phyloP scores from a whole-genome alignment of 2,329 filamentous ascomycete genomes.

The Trichothecium sympodiale region DNA sequence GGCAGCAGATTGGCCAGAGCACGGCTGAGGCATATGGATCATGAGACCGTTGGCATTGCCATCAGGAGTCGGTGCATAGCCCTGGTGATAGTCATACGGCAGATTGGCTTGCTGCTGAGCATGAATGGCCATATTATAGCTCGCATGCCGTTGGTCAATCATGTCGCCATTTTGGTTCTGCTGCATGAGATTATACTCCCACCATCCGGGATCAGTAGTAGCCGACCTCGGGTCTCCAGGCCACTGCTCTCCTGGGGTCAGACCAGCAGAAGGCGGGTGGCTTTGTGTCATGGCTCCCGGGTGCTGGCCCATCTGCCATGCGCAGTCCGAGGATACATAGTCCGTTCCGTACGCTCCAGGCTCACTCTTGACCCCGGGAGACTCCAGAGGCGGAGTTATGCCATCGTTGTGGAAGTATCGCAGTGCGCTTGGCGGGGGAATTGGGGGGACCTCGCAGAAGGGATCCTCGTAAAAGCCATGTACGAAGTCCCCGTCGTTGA shows the following conservation, averaged over 20 bases:
- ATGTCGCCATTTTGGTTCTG: conserved; percentile 12
- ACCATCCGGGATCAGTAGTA: conserved; percentile 15
- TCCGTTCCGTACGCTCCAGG: conserved; percentile 15
- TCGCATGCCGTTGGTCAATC: conserved; percentile 22
- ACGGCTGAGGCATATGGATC: conserved; percentile 43
- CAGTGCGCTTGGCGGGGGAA: conserved; percentile 12
- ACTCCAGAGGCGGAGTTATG: conserved; percentile 26
- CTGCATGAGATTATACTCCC: conserved; percentile 4
- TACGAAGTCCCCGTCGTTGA: conserved; percentile 18
- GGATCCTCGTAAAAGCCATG: conserved; percentile 27
- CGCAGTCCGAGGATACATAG: conserved; percentile 10
- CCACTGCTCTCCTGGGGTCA: conserved; percentile 1
- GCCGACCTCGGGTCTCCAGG: neutral
- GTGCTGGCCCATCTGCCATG: conserved; percentile 11
- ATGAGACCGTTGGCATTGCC: conserved; percentile 30
- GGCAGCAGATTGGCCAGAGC: conserved; percentile 22
- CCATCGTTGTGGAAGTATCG: conserved; percentile 20
- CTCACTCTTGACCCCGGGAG: conserved; percentile 23
- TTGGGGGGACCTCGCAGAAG: conserved; percentile 20
- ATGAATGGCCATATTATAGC: conserved; percentile 28
- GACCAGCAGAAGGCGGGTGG: too few relatives aligned
- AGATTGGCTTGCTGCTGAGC: conserved; percentile 25
- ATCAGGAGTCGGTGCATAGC: conserved; percentile 15
- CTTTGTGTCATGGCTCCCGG: too few relatives aligned
- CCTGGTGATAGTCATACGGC: conserved; percentile 24